Base-by-base conservation (phyloP, 768 basidiomycete species). In the Kwoniella pini region DNA sequence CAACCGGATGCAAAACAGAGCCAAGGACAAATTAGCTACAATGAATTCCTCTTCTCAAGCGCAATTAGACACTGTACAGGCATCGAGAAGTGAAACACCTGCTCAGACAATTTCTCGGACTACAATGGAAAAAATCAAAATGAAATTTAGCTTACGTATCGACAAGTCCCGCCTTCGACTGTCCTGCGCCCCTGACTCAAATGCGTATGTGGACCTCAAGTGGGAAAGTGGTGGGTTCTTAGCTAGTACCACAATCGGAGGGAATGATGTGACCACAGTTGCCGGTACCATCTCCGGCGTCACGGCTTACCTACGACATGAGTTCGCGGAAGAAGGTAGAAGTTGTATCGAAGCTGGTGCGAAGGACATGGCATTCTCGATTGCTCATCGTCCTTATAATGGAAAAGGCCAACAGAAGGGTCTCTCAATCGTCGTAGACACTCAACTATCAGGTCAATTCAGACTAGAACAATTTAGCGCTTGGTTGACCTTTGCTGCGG, bases 191-290 rank as follows among this genome's bases (percentile, higher is more conserved):
- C 91, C 91, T 0, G 91, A 93, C 70, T 90, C 92, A 52, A 91
- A 94, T 64, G 94, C 96, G n/a, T 83, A 88, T 40, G 91, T 90
- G 13, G 88, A 87, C 1, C 73, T 96, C 31, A 84, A 90, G 46
- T 98, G 95, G 95, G 88, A 95, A 54, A 94, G 90, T 67, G 95
- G 95, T 40, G 93, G 92, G 0, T 93, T 97, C 71, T 80, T 92
- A 49, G 77, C 93, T 54, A 89, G 86, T 68, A 80, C 91, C 39
- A 85, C 87, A 36, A 88, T 92, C 1, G 86, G 86, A 2, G 85
- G 85, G 48, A 82, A 85, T n/a, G 85, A 83, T 48, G 81, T 89
- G 11, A 57, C 63, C 31, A 84, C 86, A 11, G 86, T 96, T 65
- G 86, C 87, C 0, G 89, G 89, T 5, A 85, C 84, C 51, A 86